Conservation (phyloP, 169 alveolate genomes). For the Babesia sp. region DNA sequence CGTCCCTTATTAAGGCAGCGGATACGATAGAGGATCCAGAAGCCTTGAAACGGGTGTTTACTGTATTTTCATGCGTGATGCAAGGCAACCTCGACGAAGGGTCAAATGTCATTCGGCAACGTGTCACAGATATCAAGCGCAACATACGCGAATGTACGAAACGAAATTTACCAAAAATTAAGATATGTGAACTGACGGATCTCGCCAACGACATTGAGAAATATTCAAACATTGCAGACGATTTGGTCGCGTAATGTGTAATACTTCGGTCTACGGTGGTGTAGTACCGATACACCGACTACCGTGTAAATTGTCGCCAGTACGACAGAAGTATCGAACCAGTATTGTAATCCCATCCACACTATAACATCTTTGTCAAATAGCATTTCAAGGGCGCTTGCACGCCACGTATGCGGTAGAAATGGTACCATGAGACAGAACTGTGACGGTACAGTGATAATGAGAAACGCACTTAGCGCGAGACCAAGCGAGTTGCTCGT, state of each 20-base stretch:
- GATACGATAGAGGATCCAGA: constrained; percentile 29
- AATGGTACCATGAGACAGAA: constrained; percentile 57
- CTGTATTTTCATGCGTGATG: constrained; percentile 42
- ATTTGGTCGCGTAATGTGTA: constrained; percentile 12
- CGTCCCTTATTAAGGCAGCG: constrained; percentile 23
- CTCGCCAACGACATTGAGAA: constrained; percentile 33
- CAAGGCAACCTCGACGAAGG: constrained; percentile 15
- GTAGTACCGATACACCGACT: constrained; percentile 32
- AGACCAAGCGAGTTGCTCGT: constrained; percentile 55
- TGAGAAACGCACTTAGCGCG: constrained; percentile 47
- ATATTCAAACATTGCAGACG: constrained; percentile 8
- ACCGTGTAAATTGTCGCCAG: constrained; percentile 20
- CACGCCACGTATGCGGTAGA: constrained; percentile 21
- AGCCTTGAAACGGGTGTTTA: constrained; percentile 37
- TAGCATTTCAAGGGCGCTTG: constrained; percentile 13
- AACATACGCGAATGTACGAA: constrained; percentile 6
- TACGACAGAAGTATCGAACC: constrained; percentile 43
- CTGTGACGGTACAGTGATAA: constrained; percentile 58
- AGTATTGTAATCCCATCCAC: constrained; percentile 52
- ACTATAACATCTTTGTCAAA: constrained; percentile 34
- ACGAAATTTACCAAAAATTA: constrained; percentile 28
- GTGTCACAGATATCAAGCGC: not conserved
- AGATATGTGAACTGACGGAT: constrained; percentile 13
- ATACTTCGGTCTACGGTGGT: constrained; percentile 32
- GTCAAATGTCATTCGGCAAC: not conserved